phyloP scores from a whole-genome alignment of 2,329 filamentous ascomycete genomes.

The Diaporthe helianthi region DNA sequence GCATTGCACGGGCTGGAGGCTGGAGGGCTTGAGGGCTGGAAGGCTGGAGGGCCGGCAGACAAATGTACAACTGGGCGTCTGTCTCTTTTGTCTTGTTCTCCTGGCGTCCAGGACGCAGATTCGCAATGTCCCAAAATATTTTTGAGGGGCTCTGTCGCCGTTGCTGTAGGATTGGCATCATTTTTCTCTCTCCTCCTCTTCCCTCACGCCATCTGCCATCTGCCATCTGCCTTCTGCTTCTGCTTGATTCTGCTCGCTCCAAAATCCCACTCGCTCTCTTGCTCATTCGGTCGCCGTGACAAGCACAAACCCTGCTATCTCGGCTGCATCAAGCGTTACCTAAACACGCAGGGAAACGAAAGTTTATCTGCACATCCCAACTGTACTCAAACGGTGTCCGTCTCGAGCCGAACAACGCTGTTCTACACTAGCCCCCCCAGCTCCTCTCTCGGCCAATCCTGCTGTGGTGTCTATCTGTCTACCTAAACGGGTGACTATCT shows the following conservation, averaged over 20 bases:
- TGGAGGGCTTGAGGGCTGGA: too few relatives aligned
- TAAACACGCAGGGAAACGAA: slow-evolving; percentile 21
- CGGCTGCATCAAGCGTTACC: slow-evolving; percentile 20
- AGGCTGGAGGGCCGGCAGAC: not conserved
- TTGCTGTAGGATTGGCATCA: slow-evolving; percentile 32
- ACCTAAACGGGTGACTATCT: not conserved
- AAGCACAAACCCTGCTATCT: slow-evolving; percentile 20
- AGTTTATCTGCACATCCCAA: slow-evolving; percentile 16
- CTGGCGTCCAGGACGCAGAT: slow-evolving; percentile 9
- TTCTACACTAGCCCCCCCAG: slow-evolving; percentile 13
- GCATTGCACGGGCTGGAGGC: not conserved
- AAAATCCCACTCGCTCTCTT: slow-evolving; percentile 31
- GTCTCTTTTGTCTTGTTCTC: slow-evolving; percentile 1
- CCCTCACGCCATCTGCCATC: slow-evolving; percentile 24
- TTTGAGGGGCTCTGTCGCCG: slow-evolving; percentile 15
- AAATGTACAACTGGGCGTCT: not conserved
- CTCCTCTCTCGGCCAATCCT: not conserved
- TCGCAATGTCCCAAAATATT: slow-evolving; percentile 28
- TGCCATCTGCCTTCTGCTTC: slow-evolving; percentile 36
- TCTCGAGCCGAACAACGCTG: slow-evolving; percentile 28
- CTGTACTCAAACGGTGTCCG: slow-evolving; percentile 26
- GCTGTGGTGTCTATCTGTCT: slow-evolving; percentile 8
- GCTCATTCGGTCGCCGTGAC: slow-evolving; percentile 30
- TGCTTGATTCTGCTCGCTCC: slow-evolving; percentile 20
- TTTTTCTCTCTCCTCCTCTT: slow-evolving; percentile 29